phyloP scores from a whole-genome alignment of 2,329 filamentous ascomycete genomes.

The Alternaria atra region DNA sequence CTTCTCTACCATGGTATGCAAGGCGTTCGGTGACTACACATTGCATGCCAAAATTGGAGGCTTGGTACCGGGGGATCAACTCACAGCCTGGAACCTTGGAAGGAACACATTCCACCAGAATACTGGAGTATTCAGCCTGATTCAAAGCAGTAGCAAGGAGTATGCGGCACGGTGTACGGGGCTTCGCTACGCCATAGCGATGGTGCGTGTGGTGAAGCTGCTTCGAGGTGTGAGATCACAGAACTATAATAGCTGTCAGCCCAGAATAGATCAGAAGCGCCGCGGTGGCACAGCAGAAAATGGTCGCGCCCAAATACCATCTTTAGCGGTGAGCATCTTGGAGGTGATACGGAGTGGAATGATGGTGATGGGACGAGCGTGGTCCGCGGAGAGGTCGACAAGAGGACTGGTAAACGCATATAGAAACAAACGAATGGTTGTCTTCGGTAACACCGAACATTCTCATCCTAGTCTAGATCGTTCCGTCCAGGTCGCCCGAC shows the following conservation, averaged over 20 bases:
- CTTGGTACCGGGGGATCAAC: background rate
- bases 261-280: background rate
- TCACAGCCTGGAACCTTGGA: background rate
- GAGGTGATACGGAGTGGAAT: background rate
- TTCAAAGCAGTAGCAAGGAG: background rate
- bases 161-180: background rate
- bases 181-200: background rate
- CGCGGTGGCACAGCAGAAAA: background rate
- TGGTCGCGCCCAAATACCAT: background rate
- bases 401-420: background rate
- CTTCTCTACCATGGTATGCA: background rate
- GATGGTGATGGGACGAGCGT: background rate
- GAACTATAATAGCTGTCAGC: background rate
- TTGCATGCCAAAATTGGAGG: background rate
- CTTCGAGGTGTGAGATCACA: background rate
- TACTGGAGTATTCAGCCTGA: background rate
- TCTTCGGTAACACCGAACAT: background rate
- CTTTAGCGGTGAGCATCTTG: background rate
- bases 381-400: constrained; percentile 1
- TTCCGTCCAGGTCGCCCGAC: background rate
- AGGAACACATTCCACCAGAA: background rate
- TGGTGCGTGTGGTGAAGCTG: background rate
- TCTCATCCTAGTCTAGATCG: background rate
- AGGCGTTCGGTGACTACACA: background rate
- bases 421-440: background rate